Evolutionary conservation across 2,329 filamentous ascomycete genomes (phyloP).

Genomic region (Diaporthe amygdali): DNA sequence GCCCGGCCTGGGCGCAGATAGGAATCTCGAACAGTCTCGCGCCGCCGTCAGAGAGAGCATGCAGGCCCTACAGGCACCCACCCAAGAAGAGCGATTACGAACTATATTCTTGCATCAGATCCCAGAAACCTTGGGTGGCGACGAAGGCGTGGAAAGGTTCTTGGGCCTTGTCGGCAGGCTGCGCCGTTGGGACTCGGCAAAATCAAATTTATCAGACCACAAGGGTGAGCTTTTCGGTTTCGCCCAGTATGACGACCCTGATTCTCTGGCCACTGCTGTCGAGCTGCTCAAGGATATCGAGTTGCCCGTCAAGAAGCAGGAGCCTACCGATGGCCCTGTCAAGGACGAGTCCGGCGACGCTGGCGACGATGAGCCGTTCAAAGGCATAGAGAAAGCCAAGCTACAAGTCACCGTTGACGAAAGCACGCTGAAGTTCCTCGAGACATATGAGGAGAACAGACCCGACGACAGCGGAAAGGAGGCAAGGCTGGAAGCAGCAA

Average conservation of each 20-base stretch:
- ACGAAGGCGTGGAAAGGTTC: conserved; percentile 80
- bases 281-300: conserved; percentile 84
- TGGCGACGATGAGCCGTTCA: conserved; percentile 52
- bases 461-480: conserved; percentile 68
- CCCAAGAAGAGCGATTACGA: conserved; percentile 86
- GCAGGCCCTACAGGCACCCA: conserved; percentile 79
- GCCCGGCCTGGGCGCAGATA: conserved; percentile 64
- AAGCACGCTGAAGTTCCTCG: conserved; percentile 82
- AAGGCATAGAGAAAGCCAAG: conserved; percentile 70
- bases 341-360: conserved; percentile 39
- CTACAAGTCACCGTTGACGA: conserved; percentile 81
- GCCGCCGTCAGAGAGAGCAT: conserved; percentile 70
- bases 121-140: conserved; percentile 76
- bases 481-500: conserved; percentile 73
- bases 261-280: conserved; percentile 83
- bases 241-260: conserved; percentile 90
- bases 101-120: conserved; percentile 92
- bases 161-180: conserved; percentile 78
- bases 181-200: conserved; percentile 82
- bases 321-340: conserved; percentile 48
- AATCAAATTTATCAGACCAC: conserved; percentile 64
- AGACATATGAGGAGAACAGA: conserved; percentile 74
- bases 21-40: conserved; percentile 70
- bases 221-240: conserved; percentile 92
- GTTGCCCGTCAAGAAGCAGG: conserved; percentile 80